Evolutionary conservation across 805 yeast genomes (phyloP), one percentile per base, ranked within the genome.

Genomic region (Groenewaldozyma tartarivorans): DNA sequence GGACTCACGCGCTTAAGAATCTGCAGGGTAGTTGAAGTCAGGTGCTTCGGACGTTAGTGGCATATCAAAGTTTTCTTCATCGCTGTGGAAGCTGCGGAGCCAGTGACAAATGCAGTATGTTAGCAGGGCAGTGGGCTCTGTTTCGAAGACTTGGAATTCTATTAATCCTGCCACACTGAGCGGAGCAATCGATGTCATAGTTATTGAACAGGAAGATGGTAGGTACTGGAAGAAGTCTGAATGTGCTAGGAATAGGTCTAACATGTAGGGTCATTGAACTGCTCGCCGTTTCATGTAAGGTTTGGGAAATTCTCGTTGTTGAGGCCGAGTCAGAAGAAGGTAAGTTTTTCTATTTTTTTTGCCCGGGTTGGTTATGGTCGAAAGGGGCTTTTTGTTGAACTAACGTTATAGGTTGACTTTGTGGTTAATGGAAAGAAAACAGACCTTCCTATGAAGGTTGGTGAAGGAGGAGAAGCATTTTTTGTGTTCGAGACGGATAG

Each of bases 81-180:
- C n/a, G n/a, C n/a, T n/a, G n/a, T n/a, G n/a, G n/a, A n/a, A n/a
- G n/a, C n/a, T n/a, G n/a, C n/a, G n/a, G n/a, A n/a, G n/a, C n/a
- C n/a, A n/a, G n/a, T n/a, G n/a, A n/a, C n/a, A n/a, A n/a, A 90
- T 90, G 97, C 97, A 90, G 63, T 90, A 87, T 78, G 92, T 90
- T 48, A 96, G 95, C 15, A 74, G 94, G 56, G 96, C 95, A 16
- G 79, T 94, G 45, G 96, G 86, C 24, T 81, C 94, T 29, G 95
- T 92, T 5, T 88, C 95, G 43, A 87, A 87, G 60, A 92, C 96
- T 38, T 90, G 96, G 97, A 86, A 87, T 49, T 85, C 96, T 20
- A 77, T 92, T 50, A 92, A 92, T 55, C 98, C 98, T 2, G 86
- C 97, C 1, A 92, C 98, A 0, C 71, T 92, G 15, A 79, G 94